These are phyloP conservation scores for Erysiphe pulchra DNA, from an alignment of 2,329 filamentous ascomycete genomes.

Conservation along the genomic window DNA sequence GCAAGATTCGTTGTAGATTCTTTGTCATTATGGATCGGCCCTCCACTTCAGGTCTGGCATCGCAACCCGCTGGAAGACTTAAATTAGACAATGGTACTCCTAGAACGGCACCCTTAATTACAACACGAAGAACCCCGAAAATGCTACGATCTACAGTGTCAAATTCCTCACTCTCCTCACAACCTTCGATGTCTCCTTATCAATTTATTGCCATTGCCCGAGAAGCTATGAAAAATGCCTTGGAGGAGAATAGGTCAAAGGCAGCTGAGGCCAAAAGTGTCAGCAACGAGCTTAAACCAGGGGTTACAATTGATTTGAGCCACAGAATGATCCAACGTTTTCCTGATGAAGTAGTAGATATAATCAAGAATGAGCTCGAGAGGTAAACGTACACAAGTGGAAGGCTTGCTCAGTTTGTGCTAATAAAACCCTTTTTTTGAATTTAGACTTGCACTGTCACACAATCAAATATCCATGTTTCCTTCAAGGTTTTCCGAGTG, in stretches of 20 bases:
- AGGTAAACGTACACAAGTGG: slow-evolving; percentile 7
- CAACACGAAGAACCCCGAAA: slow-evolving; percentile 16
- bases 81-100: slow-evolving; percentile 17
- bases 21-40: slow-evolving; percentile 10
- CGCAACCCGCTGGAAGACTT: slow-evolving; percentile 14
- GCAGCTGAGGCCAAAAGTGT: slow-evolving; percentile 32
- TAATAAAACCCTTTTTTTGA: slow-evolving; percentile 1
- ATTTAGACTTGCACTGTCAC: slow-evolving; percentile 48
- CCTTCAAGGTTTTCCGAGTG: slow-evolving; percentile 50
- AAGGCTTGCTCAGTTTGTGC: background rate
- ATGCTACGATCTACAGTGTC: slow-evolving; percentile 20
- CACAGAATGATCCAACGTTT: slow-evolving; percentile 39
- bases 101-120: slow-evolving; percentile 14
- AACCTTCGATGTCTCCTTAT: slow-evolving; percentile 27
- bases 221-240: slow-evolving; percentile 39
- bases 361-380: slow-evolving; percentile 14
- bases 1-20: background rate
- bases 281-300: slow-evolving; percentile 32
- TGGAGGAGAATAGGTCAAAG: slow-evolving; percentile 38
- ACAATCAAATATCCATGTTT: slow-evolving; percentile 48
- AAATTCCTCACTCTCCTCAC: slow-evolving; percentile 20
- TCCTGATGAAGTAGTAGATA: slow-evolving; percentile 15
- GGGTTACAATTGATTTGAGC: slow-evolving; percentile 56
- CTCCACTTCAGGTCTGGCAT: slow-evolving; percentile 13
- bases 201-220: slow-evolving; percentile 40